phyloP scores from a whole-genome alignment of 23 red algal species.

The Chondrus crispus region DNA sequence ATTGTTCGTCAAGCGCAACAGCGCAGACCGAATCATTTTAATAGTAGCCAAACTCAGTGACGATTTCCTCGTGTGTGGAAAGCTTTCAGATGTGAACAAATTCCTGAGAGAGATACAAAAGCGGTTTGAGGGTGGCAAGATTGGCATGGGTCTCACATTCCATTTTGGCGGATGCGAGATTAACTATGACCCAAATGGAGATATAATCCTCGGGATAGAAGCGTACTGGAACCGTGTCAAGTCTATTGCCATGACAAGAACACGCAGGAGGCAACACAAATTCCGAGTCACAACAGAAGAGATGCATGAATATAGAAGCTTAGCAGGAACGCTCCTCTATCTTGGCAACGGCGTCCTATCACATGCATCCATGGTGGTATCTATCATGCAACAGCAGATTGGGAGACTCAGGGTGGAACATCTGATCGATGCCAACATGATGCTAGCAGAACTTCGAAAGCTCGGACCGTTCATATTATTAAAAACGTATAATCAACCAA shows the following conservation, averaged over 20 bases:
- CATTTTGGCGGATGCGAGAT: neutral
- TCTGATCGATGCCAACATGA: neutral
- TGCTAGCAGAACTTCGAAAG: neutral
- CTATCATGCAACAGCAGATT: neutral
- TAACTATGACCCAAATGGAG: neutral
- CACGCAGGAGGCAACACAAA: neutral
- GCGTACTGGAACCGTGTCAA: neutral
- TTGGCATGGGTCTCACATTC: neutral
- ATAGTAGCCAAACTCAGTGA: neutral
- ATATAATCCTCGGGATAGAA: neutral
- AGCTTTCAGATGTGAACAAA: neutral
- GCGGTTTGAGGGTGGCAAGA: neutral
- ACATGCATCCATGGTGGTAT: neutral
- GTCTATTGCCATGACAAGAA: neutral
- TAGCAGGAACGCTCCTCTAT: neutral
- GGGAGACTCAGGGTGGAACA: neutral
- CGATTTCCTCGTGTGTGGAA: neutral
- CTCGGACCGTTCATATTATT: neutral
- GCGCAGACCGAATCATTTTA: neutral
- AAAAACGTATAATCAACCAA: neutral
- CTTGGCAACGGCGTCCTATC: neutral
- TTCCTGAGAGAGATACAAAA: neutral
- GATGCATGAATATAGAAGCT: neutral
- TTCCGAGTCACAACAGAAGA: neutral
- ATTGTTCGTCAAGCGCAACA: neutral